These are phyloP conservation scores for Trichoderma koningiopsis DNA, from an alignment of 2,329 filamentous ascomycete species.

Conservation along the genomic window DNA sequence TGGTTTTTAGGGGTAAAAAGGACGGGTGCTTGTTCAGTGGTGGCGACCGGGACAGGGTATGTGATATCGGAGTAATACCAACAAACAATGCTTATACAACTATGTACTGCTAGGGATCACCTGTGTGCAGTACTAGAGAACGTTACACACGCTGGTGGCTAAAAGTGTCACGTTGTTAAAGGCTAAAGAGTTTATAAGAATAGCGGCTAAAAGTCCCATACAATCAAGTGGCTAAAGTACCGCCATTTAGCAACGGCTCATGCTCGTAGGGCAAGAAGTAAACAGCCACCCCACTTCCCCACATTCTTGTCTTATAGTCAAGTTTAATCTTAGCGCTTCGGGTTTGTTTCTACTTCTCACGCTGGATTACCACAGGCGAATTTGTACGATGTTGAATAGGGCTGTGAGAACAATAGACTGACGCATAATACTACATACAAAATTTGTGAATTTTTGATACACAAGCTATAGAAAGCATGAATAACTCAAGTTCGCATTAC, in stretches of 20 bases:
- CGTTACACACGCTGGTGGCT: not conserved
- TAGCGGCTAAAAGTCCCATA: constrained; percentile 16
- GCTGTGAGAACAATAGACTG: not conserved
- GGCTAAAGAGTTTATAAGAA: constrained; percentile 8
- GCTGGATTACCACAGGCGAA: not conserved
- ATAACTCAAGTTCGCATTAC: not conserved
- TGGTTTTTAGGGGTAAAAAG: not conserved
- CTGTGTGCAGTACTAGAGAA: not conserved
- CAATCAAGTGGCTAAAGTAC: constrained; percentile 18
- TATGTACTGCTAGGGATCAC: not conserved
- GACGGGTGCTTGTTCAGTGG: not conserved
- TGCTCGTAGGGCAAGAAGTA: not conserved
- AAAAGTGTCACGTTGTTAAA: constrained; percentile 1
- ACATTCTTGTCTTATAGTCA: not conserved
- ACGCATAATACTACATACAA: not conserved
- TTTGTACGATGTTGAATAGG: not conserved
- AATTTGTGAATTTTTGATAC: not conserved
- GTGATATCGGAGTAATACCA: not conserved
- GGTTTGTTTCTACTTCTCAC: not conserved
- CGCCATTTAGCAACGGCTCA: not conserved
- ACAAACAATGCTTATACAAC: not conserved
- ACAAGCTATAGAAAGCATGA: not conserved
- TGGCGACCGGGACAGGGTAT: not conserved
- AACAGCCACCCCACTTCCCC: constrained; percentile 10
- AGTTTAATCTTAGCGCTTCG: not conserved